Base-by-base conservation (phyloP, 345 rosid genomes). In the Acer negundo region DNA sequence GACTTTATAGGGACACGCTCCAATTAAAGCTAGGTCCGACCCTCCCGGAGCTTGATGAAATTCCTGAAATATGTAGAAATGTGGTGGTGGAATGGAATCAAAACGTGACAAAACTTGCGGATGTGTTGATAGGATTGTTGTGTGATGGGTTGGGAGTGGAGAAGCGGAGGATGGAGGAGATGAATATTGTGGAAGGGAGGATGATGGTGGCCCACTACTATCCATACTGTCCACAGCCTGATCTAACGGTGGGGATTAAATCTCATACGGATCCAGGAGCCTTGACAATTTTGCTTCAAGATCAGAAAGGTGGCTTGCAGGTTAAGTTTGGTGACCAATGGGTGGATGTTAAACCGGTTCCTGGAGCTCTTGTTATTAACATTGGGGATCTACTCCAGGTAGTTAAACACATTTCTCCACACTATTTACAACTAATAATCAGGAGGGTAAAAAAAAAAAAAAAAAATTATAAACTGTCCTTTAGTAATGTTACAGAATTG, bases 381-480 rank as follows among this genome's bases (percentile, higher is more conserved):
- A 38, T 87, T 53, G 92, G 88, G 1, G 94, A 90, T 72, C n/a
- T 83, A 1, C 81, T 90, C 53, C 90, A 82, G 92, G 94, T 26
- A 26, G 28, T 26, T 90, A 78, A 53, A 4, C 3, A 26, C 28
- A 26, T 26, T 26, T 26, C 28, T 26, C 28, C 28, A 26, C 2
- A 26, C 28, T 26, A 26, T 26, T 26, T 26, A 1, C 28, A 26
- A 26, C 28, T 26, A 26, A 26, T 26, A 26, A 26, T 26, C 28
- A 26, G 28, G 28, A 26, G 28, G 28, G 28, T 26, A 26, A 26
- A 26, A 26, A 26, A 26, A 0, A 26, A 26, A 1, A 26, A n/a
- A n/a, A n/a, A n/a, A n/a, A n/a, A 26, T 26, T 26, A 1, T 1
- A 2, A 2, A 26, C 28, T 26, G 28, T 26, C 28, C 1, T 26